Evolutionary conservation across 2,329 filamentous ascomycete species (phyloP).

Genomic region (Exophiala phaeomuriformis): DNA sequence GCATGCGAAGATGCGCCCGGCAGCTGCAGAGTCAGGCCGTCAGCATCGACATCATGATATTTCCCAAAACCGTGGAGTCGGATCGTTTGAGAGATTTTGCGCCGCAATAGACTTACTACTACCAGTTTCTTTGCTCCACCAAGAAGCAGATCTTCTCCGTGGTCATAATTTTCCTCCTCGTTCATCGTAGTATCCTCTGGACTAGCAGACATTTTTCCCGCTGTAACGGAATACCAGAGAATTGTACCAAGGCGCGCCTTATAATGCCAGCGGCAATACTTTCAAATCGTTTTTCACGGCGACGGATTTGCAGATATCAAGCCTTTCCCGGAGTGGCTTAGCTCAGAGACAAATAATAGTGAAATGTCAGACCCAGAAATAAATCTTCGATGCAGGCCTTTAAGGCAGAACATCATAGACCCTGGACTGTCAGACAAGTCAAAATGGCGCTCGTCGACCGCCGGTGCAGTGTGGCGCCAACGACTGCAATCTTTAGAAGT

Average conservation of each 20-base stretch:
- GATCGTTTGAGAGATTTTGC: background rate
- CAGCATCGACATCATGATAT: background rate
- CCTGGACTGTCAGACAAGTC: too few species aligned
- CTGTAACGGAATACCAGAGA: background rate
- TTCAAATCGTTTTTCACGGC: background rate
- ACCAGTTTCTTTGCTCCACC: constrained; percentile 23
- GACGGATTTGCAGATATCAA: background rate
- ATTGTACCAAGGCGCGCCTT: background rate
- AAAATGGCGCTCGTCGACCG: too few species aligned
- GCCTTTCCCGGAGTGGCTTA: background rate
- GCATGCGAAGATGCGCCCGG: constrained; percentile 77
- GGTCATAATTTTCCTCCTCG: constrained; percentile 12
- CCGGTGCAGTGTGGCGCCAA: too few species aligned
- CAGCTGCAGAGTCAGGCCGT: constrained; percentile 48
- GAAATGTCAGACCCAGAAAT: background rate
- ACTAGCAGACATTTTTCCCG: constrained; percentile 8
- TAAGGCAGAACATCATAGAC: too few species aligned
- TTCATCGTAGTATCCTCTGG: constrained; percentile 1
- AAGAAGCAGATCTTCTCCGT: constrained; percentile 18
- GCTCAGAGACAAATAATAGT: background rate
- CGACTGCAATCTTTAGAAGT: too few species aligned
- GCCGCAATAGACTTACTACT: constrained; percentile 15
- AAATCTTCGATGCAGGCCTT: background rate
- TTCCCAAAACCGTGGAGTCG: background rate
- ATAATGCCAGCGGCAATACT: background rate